Conservation (phyloP, 805 yeast genomes). For the Saccharomycopsis oosterbeekiorum region DNA sequence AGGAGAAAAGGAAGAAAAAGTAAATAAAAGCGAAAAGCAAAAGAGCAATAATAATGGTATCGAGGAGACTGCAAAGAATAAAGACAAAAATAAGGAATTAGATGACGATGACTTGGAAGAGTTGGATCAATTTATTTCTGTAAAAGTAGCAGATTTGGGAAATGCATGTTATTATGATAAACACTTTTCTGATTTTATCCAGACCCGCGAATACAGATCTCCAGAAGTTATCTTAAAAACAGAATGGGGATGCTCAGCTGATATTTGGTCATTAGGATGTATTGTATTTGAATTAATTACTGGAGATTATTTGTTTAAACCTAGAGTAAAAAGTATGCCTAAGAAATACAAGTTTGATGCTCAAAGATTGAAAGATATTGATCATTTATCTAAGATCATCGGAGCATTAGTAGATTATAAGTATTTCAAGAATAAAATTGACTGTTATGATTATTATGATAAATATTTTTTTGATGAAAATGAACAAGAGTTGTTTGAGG, state of each 20-base stretch:
- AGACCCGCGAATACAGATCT: conserved; percentile 85
- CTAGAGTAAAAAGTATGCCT: conserved; percentile 31
- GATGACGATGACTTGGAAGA: conserved; percentile 16
- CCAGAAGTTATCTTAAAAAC: conserved; percentile 80
- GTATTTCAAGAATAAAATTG: conserved; percentile 2
- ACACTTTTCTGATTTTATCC: conserved; percentile 83
- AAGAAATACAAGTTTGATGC: conserved; percentile 20
- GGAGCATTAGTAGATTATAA: conserved; percentile 27
- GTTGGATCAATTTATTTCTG: conserved; percentile 32
- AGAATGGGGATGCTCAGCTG: conserved; percentile 92
- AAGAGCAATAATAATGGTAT: not conserved
- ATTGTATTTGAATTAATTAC: conserved; percentile 82
- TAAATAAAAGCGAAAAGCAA: too few species aligned
- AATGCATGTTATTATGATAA: conserved; percentile 77
- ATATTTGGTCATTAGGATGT: conserved; percentile 95
- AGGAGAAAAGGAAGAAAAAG: not conserved
- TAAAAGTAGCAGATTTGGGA: conserved; percentile 90
- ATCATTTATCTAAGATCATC: conserved; percentile 90
- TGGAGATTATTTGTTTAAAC: conserved; percentile 92
- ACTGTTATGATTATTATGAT: conserved; percentile 17
- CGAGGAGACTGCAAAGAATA: not conserved
- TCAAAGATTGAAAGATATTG: conserved; percentile 50
- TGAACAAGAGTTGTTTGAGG: not conserved
- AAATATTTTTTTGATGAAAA: conserved; percentile 13
- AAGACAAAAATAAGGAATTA: not conserved